A percentile compares a stretch with the other conserved stretches of the same genome.
Evolutionary conservation across 495 filamentous ascomycete genomes (phyloP).

Genomic region (Aspergillus avenaceus): DNA sequence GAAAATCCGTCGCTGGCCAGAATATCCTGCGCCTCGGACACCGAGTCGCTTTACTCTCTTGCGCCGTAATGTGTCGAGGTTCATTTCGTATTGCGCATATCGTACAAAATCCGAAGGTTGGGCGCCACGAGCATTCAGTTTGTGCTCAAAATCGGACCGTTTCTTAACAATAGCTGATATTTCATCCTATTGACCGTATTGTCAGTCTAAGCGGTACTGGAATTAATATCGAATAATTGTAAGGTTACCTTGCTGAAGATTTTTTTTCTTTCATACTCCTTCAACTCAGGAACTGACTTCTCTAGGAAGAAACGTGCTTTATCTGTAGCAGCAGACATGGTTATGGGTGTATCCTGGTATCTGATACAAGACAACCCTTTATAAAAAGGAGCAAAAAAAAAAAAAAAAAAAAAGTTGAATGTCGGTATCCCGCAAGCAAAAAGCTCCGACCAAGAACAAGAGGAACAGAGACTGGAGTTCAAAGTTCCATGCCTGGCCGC

Average conservation of each 20-base stretch:
- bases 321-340: constrained; percentile 80
- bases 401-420: constrained; percentile 38
- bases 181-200: constrained; percentile 58
- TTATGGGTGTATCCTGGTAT: constrained; percentile 13
- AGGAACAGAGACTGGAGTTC: no score
- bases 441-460: constrained; percentile 7
- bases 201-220: neutral
- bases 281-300: constrained; percentile 83
- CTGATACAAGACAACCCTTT: neutral
- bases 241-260: constrained; percentile 70
- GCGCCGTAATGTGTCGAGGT: constrained; percentile 73
- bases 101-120: constrained; percentile 72
- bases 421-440: constrained; percentile 35
- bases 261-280: constrained; percentile 80
- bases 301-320: constrained; percentile 95
- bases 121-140: constrained; percentile 74
- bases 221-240: neutral
- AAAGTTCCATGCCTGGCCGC: constrained; percentile 11
- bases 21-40: constrained; percentile 58
- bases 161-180: constrained; percentile 82
- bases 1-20: constrained; percentile 77
- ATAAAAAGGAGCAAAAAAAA: no score
- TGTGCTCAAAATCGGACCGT: constrained; percentile 90
- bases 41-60: constrained; percentile 78
- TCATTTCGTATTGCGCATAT: constrained; percentile 89